A percentile compares a stretch with the other conserved stretches of the same genome.
These are phyloP conservation scores for Epichloe scottii DNA, from an alignment of 2,329 filamentous ascomycete genomes.

Conservation along the genomic window DNA sequence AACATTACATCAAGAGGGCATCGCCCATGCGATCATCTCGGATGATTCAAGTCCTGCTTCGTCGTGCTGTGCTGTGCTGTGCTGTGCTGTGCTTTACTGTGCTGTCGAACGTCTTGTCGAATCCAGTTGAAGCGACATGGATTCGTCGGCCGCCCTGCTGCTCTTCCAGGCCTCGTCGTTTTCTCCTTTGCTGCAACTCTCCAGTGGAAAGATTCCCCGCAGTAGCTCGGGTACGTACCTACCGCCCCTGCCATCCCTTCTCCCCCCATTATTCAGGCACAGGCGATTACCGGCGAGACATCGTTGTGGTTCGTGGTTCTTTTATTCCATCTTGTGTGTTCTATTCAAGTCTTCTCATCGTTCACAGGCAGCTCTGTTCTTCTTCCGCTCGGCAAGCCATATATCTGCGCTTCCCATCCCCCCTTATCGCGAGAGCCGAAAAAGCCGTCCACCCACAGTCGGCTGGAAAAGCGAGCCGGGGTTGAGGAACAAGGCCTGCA, in stretches of 20 bases:
- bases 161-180: neutral
- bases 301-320: neutral
- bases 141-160: neutral
- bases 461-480: neutral
- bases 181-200: neutral
- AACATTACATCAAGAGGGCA: constrained; percentile 1
- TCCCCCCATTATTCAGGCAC: neutral
- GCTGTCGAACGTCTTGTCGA: neutral
- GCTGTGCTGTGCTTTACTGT: too few species aligned
- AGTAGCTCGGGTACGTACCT: neutral
- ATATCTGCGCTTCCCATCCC: neutral
- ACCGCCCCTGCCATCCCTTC: too few species aligned
- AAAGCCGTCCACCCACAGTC: neutral
- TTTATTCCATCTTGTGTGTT: too few species aligned
- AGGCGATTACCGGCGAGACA: neutral
- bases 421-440: neutral
- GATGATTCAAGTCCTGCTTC: neutral
- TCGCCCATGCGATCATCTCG: neutral
- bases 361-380: neutral
- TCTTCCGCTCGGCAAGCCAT: neutral
- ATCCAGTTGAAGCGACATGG: neutral
- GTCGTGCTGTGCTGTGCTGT: neutral
- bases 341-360: neutral
- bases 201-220: neutral
- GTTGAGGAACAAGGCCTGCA: neutral